These are phyloP conservation scores for Cercospora sesami DNA, from an alignment of 2,329 filamentous ascomycete species.

Conservation along the genomic window DNA sequence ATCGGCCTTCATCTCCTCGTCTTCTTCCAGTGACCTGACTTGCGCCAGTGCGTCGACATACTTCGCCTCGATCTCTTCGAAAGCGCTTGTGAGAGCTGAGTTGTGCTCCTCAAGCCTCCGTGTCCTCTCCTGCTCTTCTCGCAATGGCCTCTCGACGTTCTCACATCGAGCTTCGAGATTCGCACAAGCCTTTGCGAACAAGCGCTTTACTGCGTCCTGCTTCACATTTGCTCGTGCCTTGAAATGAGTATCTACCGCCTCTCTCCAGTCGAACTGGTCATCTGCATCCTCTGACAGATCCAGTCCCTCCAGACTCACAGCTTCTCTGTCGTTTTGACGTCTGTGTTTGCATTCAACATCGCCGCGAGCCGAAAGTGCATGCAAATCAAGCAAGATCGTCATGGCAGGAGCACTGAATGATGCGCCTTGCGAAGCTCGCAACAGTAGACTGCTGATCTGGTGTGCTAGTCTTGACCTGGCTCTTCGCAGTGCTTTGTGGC, in stretches of 20 bases:
- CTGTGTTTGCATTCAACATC: constrained; percentile 24
- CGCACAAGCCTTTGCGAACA: constrained; percentile 55
- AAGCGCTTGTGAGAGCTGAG: constrained; percentile 39
- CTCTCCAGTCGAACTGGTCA: constrained; percentile 49
- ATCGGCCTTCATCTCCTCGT: constrained; percentile 42
- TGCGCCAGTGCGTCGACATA: constrained; percentile 40
- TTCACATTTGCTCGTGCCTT: constrained; percentile 46
- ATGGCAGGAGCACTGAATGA: constrained; percentile 20
- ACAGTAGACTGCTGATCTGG: constrained; percentile 24
- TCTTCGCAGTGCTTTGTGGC: constrained; percentile 21
- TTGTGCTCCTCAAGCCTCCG: constrained; percentile 40
- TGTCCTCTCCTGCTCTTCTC: constrained; percentile 45
- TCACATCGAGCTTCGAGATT: constrained; percentile 59
- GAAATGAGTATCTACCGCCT: constrained; percentile 49
- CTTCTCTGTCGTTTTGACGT: constrained; percentile 16
- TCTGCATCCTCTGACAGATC: constrained; percentile 1
- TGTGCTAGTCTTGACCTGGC: constrained; percentile 25
- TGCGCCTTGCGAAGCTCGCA: constrained; percentile 24
- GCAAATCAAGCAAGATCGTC: constrained; percentile 24
- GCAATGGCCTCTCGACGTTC: constrained; percentile 56
- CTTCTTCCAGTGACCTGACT: constrained; percentile 44
- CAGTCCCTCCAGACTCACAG: constrained; percentile 8
- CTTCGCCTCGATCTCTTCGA: constrained; percentile 42
- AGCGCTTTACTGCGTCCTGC: constrained; percentile 50
- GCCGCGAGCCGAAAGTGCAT: constrained; percentile 24